Evolutionary conservation across 2,329 filamentous ascomycete genomes (phyloP).

Genomic region (Alternaria atra): DNA sequence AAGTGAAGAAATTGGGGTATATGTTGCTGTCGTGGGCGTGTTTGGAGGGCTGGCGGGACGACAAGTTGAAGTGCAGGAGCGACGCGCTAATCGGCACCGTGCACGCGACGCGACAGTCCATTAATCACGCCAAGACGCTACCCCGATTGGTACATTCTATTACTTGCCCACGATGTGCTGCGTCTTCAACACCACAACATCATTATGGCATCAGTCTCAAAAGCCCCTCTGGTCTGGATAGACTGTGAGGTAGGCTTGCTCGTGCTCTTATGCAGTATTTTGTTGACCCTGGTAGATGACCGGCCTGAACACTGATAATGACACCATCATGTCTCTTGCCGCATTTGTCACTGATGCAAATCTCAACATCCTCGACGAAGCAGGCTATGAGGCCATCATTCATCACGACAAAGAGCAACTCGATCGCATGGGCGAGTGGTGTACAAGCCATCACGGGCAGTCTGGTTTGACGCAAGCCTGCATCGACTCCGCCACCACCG

Average conservation of each 20-base stretch:
- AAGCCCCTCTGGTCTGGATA: constrained; percentile 82
- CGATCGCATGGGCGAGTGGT: constrained; percentile 89
- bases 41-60: constrained; percentile 36
- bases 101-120: constrained; percentile 32
- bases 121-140: constrained; percentile 17
- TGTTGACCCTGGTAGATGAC: constrained; percentile 77
- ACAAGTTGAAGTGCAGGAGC: constrained; percentile 22
- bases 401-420: constrained; percentile 76
- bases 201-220: constrained; percentile 62
- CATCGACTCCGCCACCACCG: constrained; percentile 74
- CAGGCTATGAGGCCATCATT: constrained; percentile 82
- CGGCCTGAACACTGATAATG: constrained; percentile 77
- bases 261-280: neutral
- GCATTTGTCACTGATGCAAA: constrained; percentile 88
- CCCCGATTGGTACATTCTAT: constrained; percentile 17
- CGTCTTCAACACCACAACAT: constrained; percentile 10
- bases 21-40: constrained; percentile 27
- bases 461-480: constrained; percentile 85
- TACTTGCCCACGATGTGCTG: constrained; percentile 4
- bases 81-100: constrained; percentile 27
- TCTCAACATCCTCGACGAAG: constrained; percentile 76
- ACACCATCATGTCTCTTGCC: constrained; percentile 89
- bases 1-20: constrained; percentile 24
- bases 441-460: constrained; percentile 77
- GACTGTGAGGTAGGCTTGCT: constrained; percentile 70